A percentile compares a stretch with the other conserved stretches of the same genome.
phyloP scores from a whole-genome alignment of 2,329 filamentous ascomycete genomes.

The Pestalotiopsis sp. region DNA sequence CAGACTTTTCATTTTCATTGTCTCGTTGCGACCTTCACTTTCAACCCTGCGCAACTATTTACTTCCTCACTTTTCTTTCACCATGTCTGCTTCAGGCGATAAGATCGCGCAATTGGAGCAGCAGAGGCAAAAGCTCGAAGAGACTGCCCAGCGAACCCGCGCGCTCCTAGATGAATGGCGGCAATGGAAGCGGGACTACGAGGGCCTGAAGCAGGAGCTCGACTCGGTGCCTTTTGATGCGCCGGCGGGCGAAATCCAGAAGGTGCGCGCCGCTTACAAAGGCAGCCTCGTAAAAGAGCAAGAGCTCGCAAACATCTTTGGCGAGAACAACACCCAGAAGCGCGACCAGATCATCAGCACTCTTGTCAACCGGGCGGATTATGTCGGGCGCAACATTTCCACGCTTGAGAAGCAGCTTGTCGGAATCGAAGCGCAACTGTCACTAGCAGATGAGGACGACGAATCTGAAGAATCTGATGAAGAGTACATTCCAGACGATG shows the following conservation, averaged over 20 bases:
- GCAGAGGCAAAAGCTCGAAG: conserved; percentile 75
- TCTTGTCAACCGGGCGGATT: conserved; percentile 80
- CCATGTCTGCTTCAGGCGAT: conserved; percentile 47
- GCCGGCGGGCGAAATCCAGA: conserved; percentile 56
- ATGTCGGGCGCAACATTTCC: conserved; percentile 80
- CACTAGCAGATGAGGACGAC: conserved; percentile 44
- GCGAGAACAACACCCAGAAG: conserved; percentile 47
- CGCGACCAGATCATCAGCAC: conserved; percentile 67
- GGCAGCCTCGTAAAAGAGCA: conserved; percentile 66
- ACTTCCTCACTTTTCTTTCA: background rate
- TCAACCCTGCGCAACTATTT: background rate
- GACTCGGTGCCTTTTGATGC: conserved; percentile 53
- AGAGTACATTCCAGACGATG: background rate
- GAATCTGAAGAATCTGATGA: background rate
- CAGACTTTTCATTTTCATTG: background rate
- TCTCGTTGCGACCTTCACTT: background rate
- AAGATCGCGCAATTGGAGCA: conserved; percentile 72
- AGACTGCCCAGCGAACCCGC: conserved; percentile 72
- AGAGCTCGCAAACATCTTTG: conserved; percentile 56
- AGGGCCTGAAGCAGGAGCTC: conserved; percentile 84
- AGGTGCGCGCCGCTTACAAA: conserved; percentile 61
- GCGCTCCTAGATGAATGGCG: conserved; percentile 86
- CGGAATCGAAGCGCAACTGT: conserved; percentile 69
- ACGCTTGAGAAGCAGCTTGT: conserved; percentile 63
- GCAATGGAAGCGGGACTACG: conserved; percentile 89